These are phyloP conservation scores for Citrus trifoliata DNA, from an alignment of 345 rosid species.

Conservation along the genomic window DNA sequence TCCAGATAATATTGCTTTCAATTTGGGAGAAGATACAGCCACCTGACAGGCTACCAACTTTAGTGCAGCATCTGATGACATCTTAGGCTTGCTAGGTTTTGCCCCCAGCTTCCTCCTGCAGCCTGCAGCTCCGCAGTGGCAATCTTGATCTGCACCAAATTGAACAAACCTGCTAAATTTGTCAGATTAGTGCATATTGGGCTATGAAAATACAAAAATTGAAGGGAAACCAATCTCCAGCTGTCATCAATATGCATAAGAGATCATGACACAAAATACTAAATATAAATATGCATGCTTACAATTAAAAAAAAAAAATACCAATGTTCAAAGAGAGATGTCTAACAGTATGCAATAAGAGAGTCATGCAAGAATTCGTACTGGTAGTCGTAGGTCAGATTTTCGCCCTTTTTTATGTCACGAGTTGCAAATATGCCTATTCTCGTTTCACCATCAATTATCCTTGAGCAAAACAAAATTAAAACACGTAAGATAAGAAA, in stretches of 20 bases:
- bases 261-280: background rate
- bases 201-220: slow-evolving; percentile 10
- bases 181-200: slow-evolving; percentile 33
- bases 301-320: background rate
- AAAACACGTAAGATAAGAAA: slow-evolving; percentile 13
- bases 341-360: slow-evolving; percentile 10
- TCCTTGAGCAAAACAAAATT: slow-evolving; percentile 42
- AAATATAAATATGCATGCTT: background rate
- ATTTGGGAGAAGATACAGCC: slow-evolving; percentile 52
- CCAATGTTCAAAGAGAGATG: background rate
- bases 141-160: slow-evolving; percentile 97
- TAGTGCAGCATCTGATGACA: slow-evolving; percentile 57
- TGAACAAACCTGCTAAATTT: slow-evolving; percentile 88
- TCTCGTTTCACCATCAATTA: slow-evolving; percentile 95
- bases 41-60: slow-evolving; percentile 65
- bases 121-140: slow-evolving; percentile 74
- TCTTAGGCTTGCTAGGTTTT: slow-evolving; percentile 62
- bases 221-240: background rate
- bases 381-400: slow-evolving; percentile 94
- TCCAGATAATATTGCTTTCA: slow-evolving; percentile 44
- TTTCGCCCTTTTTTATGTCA: slow-evolving; percentile 80
- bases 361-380: slow-evolving; percentile 38
- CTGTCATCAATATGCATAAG: background rate
- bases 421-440: slow-evolving; percentile 84
- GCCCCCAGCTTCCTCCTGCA: slow-evolving; percentile 85